Percentiles rank a stretch among this genome's conserved stretches.
Conservation (phyloP, 225 moss, liverwort and hornwort species). For the Asterella californica region DNA sequence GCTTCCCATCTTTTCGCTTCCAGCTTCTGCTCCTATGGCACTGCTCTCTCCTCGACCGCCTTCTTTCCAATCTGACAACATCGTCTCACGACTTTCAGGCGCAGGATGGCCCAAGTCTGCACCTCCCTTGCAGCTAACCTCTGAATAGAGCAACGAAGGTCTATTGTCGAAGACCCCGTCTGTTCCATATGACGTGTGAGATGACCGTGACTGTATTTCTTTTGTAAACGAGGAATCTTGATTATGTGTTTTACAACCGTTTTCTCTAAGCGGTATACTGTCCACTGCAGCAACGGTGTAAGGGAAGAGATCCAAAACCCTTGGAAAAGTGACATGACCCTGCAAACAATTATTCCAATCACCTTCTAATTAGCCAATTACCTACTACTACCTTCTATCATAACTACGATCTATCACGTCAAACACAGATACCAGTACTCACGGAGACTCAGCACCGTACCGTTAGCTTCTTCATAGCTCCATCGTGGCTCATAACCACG, state of each 20-base stretch:
- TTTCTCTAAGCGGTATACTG: slow-evolving; percentile 35
- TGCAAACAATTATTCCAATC: slow-evolving; percentile 30
- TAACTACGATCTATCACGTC: not conserved
- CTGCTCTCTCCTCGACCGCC: not conserved
- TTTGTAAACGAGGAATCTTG: slow-evolving; percentile 38
- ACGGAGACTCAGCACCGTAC: slow-evolving; percentile 27
- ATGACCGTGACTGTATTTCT: slow-evolving; percentile 43
- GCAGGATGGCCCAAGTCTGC: slow-evolving; percentile 39
- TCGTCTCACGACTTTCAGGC: slow-evolving; percentile 3
- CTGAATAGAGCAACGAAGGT: slow-evolving; percentile 37
- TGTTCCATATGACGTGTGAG: slow-evolving; percentile 47
- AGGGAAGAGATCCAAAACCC: slow-evolving; percentile 72
- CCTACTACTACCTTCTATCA: not conserved
- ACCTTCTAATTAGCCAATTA: slow-evolving; percentile 1
- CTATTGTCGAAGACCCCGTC: slow-evolving; percentile 39
- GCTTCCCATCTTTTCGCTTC: not conserved
- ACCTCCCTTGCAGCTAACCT: slow-evolving; percentile 49
- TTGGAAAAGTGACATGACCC: slow-evolving; percentile 86
- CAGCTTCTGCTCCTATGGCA: not conserved
- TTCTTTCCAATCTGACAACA: not conserved
- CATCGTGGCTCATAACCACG: slow-evolving; percentile 56
- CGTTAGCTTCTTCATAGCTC: slow-evolving; percentile 72
- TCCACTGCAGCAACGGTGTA: slow-evolving; percentile 88
- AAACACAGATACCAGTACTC: not conserved
- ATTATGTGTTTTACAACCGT: slow-evolving; percentile 29